Base-by-base conservation (phyloP, 1,284 basidiomycete species). In the Cutaneotrichosporon sp. region DNA sequence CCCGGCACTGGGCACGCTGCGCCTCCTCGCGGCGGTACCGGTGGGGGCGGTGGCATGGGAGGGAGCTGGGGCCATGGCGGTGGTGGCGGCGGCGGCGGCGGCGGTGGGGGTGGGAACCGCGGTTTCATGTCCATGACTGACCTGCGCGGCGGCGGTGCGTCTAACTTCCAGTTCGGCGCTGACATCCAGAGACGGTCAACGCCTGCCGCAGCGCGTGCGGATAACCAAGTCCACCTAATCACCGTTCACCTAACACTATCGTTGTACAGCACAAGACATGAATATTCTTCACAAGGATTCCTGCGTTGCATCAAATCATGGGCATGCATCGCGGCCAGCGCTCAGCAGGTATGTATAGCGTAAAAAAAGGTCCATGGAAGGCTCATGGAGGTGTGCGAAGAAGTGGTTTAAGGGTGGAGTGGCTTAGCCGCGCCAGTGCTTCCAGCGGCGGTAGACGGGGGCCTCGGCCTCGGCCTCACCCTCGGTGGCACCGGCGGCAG, bases 51-150 rank as follows among this genome's bases (percentile, higher is more conserved):
- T n/a, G n/a, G n/a, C n/a, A n/a, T n/a, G n/a, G n/a, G n/a, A n/a
- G n/a, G n/a, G n/a, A n/a, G n/a, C n/a, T n/a, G n/a, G n/a, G n/a
- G n/a, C n/a, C n/a, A n/a, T n/a, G n/a, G n/a, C n/a, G n/a, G n/a
- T 8, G 58, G 63, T 34, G 60, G 64, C 13, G 66, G 64, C 9
- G 58, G 63, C 43, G 59, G 66, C 7, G 61, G 69, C 4, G 60
- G 62, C 25, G 63, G 61, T 24, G 67, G 45, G 3, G 24, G 13
- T 27, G 36, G 42, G 18, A n/a, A 20, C 20, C 24, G 68, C 16
- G 70, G 69, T 2, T 78, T 78, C 64, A 76, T 72, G 74, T 59
- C 65, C 10, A 73, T 78, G 74, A 54, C 45, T 20, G 74, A 78
- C 60, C 45, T 78, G 0, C 56, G 63, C 33, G 71, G 72, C 4